Evolutionary conservation across 2,329 filamentous ascomycete genomes (phyloP), one percentile per base, ranked within the genome.

Genomic region (Colletotrichum aenigma): DNA sequence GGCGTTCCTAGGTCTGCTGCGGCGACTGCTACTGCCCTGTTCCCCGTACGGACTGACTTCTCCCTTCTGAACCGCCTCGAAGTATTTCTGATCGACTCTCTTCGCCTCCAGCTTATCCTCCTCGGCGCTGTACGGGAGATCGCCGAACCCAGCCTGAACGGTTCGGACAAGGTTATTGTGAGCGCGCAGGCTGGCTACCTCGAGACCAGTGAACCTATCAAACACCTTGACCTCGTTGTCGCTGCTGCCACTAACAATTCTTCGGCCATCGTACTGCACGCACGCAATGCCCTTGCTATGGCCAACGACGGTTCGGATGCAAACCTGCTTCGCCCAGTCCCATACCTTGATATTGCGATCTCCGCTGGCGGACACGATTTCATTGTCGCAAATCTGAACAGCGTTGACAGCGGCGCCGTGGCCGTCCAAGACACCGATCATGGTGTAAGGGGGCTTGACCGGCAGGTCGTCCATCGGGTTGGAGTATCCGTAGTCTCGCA

Each of bases 171-270:
- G 91, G 78, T 95, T 94, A 5, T 88, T 89, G 82, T 99, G 97
- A 13, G 94, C 94, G 66, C 93, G 90, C 10, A 99, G 88, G 81
- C 94, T 96, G 18, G 96, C 96, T 7, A 98, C 95, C 84, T 98
- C 96, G 13, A 97, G 93, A 6, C 94, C 94, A 0, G 95, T 96
- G 61, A 91, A 90, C 60, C 94, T 93, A 82, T 98, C 97, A 83
- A 98, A 99, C 24, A 99, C 97, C 79, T 97, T 96, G 36, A 99
- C 95, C 55, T 97, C 96, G 82, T 97, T 96, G 83, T 99, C 97
- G 79, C 96, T 98, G 84, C 96, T 98, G 4, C 97, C 97, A 80
- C 95, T 98, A 67, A 99, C 95, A 77, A 99, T 97, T 24, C 97
- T 92, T 66, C 95, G 93, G 30, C 95, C 96, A 82, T 99, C 97